These are phyloP conservation scores for Erucastrum elatum DNA, from an alignment of 345 rosid species.

Conservation along the genomic window DNA sequence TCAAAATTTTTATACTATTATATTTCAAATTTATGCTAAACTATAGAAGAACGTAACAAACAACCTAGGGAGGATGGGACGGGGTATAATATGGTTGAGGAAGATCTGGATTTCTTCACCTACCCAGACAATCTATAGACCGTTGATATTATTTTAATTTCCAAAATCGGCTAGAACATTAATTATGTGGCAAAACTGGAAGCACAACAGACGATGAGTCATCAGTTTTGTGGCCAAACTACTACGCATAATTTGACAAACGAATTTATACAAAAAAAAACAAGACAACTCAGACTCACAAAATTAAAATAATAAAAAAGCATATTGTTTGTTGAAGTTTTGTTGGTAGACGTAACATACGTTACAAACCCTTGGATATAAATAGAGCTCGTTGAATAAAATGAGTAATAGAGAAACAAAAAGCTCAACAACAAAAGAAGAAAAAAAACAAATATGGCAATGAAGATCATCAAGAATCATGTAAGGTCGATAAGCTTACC, in stretches of 20 bases:
- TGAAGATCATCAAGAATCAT: conserved; percentile 48
- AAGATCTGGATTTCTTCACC: conserved; percentile 38
- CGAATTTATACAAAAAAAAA: conserved; percentile 12
- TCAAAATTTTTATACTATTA: not conserved
- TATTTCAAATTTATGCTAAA: not conserved
- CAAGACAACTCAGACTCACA: conserved; percentile 34
- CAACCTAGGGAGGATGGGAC: conserved; percentile 14
- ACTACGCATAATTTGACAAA: conserved; percentile 33
- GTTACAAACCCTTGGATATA: conserved; percentile 20
- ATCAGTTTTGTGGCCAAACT: conserved; percentile 27
- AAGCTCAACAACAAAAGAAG: not conserved
- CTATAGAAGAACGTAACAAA: conserved; percentile 13
- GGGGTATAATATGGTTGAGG: conserved; percentile 34
- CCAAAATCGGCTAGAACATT: not conserved
- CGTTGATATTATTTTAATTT: conserved; percentile 22
- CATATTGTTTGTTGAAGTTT: conserved; percentile 28
- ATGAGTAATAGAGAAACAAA: conserved; percentile 10
- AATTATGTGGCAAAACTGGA: conserved; percentile 33
- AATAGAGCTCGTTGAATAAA: conserved; percentile 25
- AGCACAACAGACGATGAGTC: conserved; percentile 35
- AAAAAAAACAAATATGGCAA: conserved; percentile 13
- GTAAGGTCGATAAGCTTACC: conserved; percentile 65
- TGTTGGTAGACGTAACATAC: conserved; percentile 28
- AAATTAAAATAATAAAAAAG: not conserved
- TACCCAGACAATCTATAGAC: conserved; percentile 33